A percentile compares a stretch with the other conserved stretches of the same genome.
Evolutionary conservation across 345 rosid genomes (phyloP).

Genomic region (Salix brachista): DNA sequence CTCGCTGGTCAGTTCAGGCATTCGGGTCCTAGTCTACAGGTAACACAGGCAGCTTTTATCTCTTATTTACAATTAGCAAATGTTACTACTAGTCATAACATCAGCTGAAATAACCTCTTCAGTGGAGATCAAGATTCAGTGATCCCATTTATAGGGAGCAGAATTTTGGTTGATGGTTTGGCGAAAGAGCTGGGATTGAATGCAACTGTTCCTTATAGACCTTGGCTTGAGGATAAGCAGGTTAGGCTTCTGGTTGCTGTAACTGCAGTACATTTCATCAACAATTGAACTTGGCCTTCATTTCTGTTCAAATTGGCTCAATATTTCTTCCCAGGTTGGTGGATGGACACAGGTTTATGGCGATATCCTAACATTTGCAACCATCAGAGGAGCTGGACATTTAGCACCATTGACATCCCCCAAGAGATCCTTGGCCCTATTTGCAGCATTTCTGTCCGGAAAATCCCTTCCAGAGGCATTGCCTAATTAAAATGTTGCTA

Average conservation of each 20-base stretch:
- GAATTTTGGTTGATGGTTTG: conserved; percentile 11
- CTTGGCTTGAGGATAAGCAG: conserved; percentile 7
- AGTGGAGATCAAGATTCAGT: conserved; percentile 27
- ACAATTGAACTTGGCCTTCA: neutral
- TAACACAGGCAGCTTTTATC: neutral
- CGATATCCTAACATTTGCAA: neutral
- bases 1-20: conserved; percentile 13
- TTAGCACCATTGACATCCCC: conserved; percentile 8
- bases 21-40: conserved; percentile 21
- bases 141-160: conserved; percentile 7
- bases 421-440: conserved; percentile 5
- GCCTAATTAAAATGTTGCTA: neutral
- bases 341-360: conserved; percentile 17
- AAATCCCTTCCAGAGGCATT: neutral
- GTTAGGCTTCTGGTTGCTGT: neutral
- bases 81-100: neutral
- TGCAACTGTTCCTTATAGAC: neutral
- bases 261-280: neutral
- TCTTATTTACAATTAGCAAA: neutral
- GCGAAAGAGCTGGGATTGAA: conserved; percentile 11
- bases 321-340: neutral
- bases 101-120: neutral
- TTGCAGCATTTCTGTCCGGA: conserved; percentile 8
- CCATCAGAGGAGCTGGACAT: conserved; percentile 15
- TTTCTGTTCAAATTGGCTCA: neutral